Base-by-base conservation (phyloP, 129 eudicot genomes). In the Flaveria brownii region DNA sequence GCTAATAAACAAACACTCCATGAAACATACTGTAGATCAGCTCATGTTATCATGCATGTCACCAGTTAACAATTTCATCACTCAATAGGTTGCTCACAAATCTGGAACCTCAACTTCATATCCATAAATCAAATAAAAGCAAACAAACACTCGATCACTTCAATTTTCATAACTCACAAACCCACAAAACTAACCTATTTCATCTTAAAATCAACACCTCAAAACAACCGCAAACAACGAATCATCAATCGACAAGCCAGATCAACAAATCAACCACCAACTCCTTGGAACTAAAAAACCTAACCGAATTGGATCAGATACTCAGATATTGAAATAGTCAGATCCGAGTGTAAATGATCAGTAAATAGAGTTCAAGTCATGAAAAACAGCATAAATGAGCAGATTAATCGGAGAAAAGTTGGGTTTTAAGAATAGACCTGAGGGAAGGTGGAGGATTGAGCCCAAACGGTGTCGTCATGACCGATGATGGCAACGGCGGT, bases 381-480 rank as follows among this genome's bases (percentile, higher is more conserved):
- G 60, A 8, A 73, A 30, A 26, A 26, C 39, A 3, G 42, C 4
- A 18, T 16, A 41, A 30, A 77, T 16, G 6, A 16, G 22, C n/a
- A n/a, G n/a, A n/a, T n/a, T n/a, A n/a, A n/a, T 13, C 1, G 15
- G 12, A 10, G 2, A 39, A 39, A 13, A 63, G 46, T 2, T n/a
- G 30, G 49, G 49, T 52, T 25, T 26, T 11, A 49, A 2, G n/a
- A n/a, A 54, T 1, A 60, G 22, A 88, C 94, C 94, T 79, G 75
- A 80, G 94, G 94, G 84, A 88, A 88, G 60, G 66, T 30, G 30
- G 88, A 39, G 77, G 90, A 86, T 74, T 86, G 90, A 45, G 94
- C 94, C 94, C 94, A 88, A 46, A 86, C 68, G 68, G 84, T 82
- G 82, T 88, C 93, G 78, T 88, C 93, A 22, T 59, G 85, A 68